phyloP scores from a whole-genome alignment of 1,284 basidiomycete species.

The Microbotryum lychnidis-dioicae region DNA sequence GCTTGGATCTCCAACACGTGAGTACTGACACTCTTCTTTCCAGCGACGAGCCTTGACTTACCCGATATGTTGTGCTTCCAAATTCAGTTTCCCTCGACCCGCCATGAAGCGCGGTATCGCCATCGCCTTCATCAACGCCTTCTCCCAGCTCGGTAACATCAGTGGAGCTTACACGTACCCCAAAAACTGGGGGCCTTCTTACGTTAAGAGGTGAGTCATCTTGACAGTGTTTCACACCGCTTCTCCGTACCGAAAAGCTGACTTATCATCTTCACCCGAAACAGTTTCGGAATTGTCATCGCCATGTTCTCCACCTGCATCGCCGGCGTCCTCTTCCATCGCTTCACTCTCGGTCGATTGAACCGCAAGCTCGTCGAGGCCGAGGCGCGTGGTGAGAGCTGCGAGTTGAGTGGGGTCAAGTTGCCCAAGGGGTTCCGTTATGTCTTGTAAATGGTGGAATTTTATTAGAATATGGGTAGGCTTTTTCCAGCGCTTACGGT shows the following conservation, averaged over 20 bases:
- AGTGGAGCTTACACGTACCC: slow-evolving; percentile 22
- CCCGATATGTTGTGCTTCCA: not conserved
- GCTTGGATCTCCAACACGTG: slow-evolving; percentile 39
- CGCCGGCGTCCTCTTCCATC: slow-evolving; percentile 18
- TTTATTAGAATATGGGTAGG: too few relatives aligned
- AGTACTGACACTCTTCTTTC: not conserved
- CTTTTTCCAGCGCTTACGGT: too few relatives aligned
- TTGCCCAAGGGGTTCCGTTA: slow-evolving; percentile 28
- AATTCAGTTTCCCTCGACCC: slow-evolving; percentile 38
- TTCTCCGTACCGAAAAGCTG: not conserved
- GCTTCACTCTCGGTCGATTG: slow-evolving; percentile 22
- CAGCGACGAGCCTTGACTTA: not conserved
- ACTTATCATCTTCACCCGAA: not conserved
- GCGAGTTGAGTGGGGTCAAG: not conserved
- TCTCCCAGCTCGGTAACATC: slow-evolving; percentile 53
- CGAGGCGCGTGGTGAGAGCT: not conserved
- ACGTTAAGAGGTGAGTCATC: slow-evolving; percentile 11
- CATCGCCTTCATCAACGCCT: slow-evolving; percentile 42
- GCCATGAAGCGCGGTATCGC: slow-evolving; percentile 41
- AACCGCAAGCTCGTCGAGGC: slow-evolving; percentile 23
- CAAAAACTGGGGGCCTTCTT: slow-evolving; percentile 16
- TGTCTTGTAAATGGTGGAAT: slow-evolving; percentile 1
- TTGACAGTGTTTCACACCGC: too few relatives aligned
- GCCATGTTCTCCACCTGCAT: slow-evolving; percentile 25
- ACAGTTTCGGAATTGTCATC: slow-evolving; percentile 9